phyloP scores from a whole-genome alignment of 495 filamentous ascomycete species.

The Venustampulla echinocandica region DNA sequence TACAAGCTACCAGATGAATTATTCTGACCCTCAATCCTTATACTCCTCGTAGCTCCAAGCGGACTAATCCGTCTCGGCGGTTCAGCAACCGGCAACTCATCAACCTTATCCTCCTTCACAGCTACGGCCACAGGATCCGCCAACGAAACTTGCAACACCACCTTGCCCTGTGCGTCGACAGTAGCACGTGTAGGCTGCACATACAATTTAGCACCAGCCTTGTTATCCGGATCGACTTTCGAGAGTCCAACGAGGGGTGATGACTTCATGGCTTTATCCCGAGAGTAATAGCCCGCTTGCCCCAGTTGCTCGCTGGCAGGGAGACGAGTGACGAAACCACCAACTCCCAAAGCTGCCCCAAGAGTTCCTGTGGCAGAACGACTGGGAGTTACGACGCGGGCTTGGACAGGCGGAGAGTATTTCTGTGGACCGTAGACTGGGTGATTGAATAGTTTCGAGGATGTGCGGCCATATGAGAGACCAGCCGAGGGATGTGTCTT shows the following conservation, averaged over 20 bases:
- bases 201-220: constrained; percentile 60
- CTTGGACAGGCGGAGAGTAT: constrained; percentile 51
- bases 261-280: neutral
- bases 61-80: neutral
- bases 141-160: constrained; percentile 41
- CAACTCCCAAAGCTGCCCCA: constrained; percentile 34
- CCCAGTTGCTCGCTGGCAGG: constrained; percentile 13
- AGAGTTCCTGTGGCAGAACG: constrained; percentile 15
- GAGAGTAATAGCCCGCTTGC: constrained; percentile 17
- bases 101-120: constrained; percentile 38
- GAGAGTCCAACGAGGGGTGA: constrained; percentile 28
- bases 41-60: neutral
- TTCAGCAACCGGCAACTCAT: constrained; percentile 7
- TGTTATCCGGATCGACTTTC: constrained; percentile 47
- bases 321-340: constrained; percentile 36
- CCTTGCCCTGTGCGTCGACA: constrained; percentile 51
- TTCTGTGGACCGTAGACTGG: constrained; percentile 71
- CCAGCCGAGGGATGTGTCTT: constrained; percentile 89
- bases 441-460: constrained; percentile 65
- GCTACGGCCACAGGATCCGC: constrained; percentile 36
- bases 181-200: constrained; percentile 47
- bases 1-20: no score
- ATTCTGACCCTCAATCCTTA: no score
- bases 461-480: constrained; percentile 71
- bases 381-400: constrained; percentile 53